These are phyloP conservation scores for Zygotorulaspora mrakii DNA, from an alignment of 1,139 yeast species.

Conservation along the genomic window DNA sequence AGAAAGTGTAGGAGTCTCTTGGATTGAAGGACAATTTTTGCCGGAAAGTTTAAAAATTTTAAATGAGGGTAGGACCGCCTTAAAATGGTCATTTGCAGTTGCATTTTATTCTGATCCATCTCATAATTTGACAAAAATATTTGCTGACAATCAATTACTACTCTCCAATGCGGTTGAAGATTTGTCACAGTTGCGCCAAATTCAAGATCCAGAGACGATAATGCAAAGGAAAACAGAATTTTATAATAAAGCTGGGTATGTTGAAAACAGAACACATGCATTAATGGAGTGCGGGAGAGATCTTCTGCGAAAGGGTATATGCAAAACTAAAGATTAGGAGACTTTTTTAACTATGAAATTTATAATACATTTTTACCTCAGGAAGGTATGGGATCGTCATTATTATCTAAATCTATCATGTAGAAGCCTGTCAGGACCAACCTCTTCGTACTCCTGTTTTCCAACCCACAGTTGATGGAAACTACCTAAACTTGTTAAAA, in stretches of 20 bases:
- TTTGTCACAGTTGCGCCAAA: conserved; percentile 67
- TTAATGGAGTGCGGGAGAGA: conserved; percentile 50
- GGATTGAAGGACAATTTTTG: conserved; percentile 88
- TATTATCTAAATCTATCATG: conserved; percentile 69
- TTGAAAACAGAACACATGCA: conserved; percentile 47
- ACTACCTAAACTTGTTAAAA: conserved; percentile 86
- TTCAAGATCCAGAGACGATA: conserved; percentile 50
- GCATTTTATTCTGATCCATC: conserved; percentile 59
- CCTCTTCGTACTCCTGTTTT: conserved; percentile 85
- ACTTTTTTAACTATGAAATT: conserved; percentile 4
- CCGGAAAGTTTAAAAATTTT: conserved; percentile 66
- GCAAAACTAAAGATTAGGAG: conserved; percentile 21
- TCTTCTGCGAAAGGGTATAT: conserved; percentile 39
- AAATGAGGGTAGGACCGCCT: conserved; percentile 65
- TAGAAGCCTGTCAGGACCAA: conserved; percentile 76
- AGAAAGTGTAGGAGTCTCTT: conserved; percentile 60
- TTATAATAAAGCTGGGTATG: conserved; percentile 46
- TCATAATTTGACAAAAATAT: conserved; percentile 50
- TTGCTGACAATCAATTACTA: conserved; percentile 72
- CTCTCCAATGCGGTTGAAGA: conserved; percentile 75
- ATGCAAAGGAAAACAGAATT: conserved; percentile 50
- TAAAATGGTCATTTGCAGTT: conserved; percentile 90
- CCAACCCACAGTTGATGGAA: conserved; percentile 98
- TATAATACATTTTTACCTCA: conserved; percentile 5
- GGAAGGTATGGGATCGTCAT: too few species aligned